phyloP scores from a whole-genome alignment of 106 monocot genomes.

The Dendrobium nobile region DNA sequence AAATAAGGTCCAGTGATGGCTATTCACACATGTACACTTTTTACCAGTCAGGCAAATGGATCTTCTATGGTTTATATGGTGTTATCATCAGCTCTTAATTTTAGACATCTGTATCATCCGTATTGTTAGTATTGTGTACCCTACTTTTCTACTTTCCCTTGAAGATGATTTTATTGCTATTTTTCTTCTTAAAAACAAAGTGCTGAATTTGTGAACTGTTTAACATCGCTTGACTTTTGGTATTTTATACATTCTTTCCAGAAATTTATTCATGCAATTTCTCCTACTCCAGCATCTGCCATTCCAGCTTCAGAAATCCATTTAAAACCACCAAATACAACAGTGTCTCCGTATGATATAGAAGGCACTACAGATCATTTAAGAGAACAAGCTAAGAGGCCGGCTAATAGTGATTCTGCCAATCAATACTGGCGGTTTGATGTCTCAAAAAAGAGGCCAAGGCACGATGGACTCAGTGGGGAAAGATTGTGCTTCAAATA shows the following conservation, averaged over 20 bases:
- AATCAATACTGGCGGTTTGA: constrained; percentile 86
- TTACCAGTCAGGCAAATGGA: not conserved
- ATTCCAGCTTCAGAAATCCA: constrained; percentile 62
- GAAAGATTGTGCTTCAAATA: constrained; percentile 77
- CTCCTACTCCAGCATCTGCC: constrained; percentile 87
- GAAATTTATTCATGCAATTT: constrained; percentile 99
- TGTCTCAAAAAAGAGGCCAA: constrained; percentile 62
- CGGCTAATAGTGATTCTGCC: constrained; percentile 21
- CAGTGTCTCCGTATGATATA: constrained; percentile 54
- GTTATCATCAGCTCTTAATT: not conserved
- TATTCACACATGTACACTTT: not conserved
- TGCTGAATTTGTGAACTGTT: constrained; percentile 3
- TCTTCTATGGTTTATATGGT: not conserved
- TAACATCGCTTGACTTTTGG: not conserved
- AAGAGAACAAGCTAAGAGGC: constrained; percentile 37
- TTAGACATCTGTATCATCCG: not conserved
- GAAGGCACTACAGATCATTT: constrained; percentile 10
- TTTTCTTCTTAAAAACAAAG: not conserved
- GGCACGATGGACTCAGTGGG: constrained; percentile 26
- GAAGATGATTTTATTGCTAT: not conserved
- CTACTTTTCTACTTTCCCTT: not conserved
- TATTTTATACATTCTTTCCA: constrained; percentile 24
- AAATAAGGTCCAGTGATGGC: not conserved
- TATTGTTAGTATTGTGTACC: not conserved
- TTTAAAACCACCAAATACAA: constrained; percentile 59